These are phyloP conservation scores for Syzygium syzygioides DNA, from an alignment of 441 rosid genomes.

Conservation along the genomic window DNA sequence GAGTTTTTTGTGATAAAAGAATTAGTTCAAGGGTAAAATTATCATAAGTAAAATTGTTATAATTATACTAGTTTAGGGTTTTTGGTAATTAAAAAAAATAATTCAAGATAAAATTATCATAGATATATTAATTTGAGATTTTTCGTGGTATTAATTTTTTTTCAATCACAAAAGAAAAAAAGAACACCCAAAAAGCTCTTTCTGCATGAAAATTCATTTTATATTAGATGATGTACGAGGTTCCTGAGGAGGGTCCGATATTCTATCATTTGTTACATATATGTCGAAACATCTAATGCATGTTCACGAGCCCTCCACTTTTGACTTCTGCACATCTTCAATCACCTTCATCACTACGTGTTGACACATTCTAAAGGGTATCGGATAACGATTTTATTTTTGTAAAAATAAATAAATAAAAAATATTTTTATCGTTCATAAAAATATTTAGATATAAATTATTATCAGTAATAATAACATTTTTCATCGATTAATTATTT, in stretches of 20 bases:
- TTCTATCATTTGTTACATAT: neutral
- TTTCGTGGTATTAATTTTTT: no score
- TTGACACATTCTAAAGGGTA: neutral
- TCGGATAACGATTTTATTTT: neutral
- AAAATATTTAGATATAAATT: accelerated
- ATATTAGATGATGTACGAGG: neutral
- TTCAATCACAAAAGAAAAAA: neutral
- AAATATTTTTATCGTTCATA: accelerated
- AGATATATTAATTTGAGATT: no score
- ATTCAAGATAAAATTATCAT: no score
- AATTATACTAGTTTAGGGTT: no score
- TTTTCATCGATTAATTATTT: neutral
- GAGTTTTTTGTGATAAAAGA: no score
- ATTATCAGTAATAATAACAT: neutral
- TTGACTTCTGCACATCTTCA: no score
- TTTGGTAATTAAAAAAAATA: no score
- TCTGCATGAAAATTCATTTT: neutral
- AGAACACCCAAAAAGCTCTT: neutral
- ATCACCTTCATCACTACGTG: neutral
- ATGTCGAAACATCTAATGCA: neutral
- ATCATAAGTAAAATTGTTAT: no score
- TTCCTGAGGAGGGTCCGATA: neutral
- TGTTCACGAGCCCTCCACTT: no score
- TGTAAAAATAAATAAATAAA: neutral
- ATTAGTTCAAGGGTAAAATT: no score